Evolutionary conservation across 2,329 filamentous ascomycete genomes (phyloP).

Genomic region (Colletotrichum melonis): DNA sequence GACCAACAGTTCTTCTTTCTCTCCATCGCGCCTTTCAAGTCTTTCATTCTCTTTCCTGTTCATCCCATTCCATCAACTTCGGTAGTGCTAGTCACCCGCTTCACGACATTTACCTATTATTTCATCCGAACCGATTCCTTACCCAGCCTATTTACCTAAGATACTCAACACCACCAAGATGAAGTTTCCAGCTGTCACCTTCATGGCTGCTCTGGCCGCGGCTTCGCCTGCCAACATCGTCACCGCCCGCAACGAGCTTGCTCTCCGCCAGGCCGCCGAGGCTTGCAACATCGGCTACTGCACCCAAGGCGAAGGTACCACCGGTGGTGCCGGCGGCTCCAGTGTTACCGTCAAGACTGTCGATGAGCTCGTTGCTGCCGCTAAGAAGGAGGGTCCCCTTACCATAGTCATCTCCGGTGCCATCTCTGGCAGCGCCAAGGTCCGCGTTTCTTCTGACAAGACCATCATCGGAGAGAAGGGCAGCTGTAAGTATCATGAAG

Average conservation of each 20-base stretch:
- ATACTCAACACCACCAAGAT: slow-evolving; percentile 6
- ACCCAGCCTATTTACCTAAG: slow-evolving; percentile 27
- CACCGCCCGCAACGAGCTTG: slow-evolving; percentile 31
- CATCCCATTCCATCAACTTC: slow-evolving; percentile 1
- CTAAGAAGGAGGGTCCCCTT: slow-evolving; percentile 40
- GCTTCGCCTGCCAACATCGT: slow-evolving; percentile 31
- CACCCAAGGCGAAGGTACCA: slow-evolving; percentile 46
- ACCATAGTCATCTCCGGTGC: slow-evolving; percentile 45
- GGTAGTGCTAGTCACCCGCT: slow-evolving; percentile 23
- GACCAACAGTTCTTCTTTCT: neutral
- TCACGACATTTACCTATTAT: neutral
- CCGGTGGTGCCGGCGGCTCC: slow-evolving; percentile 42
- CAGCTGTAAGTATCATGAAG: slow-evolving; percentile 22
- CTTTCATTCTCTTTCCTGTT: slow-evolving; percentile 14
- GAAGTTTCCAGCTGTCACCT: slow-evolving; percentile 32
- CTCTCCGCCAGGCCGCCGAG: slow-evolving; percentile 31
- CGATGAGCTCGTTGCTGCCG: slow-evolving; percentile 42
- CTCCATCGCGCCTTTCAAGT: neutral
- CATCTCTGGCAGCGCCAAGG: slow-evolving; percentile 40
- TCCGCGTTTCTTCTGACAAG: slow-evolving; percentile 52
- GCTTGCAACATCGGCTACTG: slow-evolving; percentile 45
- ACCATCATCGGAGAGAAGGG: slow-evolving; percentile 51
- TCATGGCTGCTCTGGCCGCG: slow-evolving; percentile 32
- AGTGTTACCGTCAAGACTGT: slow-evolving; percentile 44
- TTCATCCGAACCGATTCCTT: neutral